Evolutionary conservation across 768 basidiomycete genomes (phyloP).

Genomic region (Mycena maculata): DNA sequence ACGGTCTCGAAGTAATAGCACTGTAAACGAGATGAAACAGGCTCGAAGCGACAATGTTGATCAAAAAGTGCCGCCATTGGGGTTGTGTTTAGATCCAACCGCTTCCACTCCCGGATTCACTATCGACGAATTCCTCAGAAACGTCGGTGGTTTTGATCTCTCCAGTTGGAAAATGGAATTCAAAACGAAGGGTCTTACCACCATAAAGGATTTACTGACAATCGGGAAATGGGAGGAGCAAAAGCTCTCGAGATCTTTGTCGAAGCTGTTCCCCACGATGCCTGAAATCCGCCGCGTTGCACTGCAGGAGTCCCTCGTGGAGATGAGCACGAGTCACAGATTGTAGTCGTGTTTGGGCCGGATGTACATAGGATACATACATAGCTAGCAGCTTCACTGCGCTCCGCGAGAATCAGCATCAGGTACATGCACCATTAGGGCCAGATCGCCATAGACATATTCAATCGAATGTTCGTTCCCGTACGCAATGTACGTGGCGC

Average conservation of each 20-base stretch:
- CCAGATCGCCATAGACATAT: conserved; percentile 47
- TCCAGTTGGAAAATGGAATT: not conserved
- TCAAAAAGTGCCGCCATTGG: too few species aligned
- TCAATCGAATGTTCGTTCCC: conserved; percentile 39
- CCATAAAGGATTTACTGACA: not conserved
- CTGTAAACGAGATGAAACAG: too few species aligned
- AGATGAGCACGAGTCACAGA: not conserved
- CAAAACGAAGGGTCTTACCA: not conserved
- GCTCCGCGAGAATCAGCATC: conserved; percentile 14
- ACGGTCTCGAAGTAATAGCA: too few species aligned
- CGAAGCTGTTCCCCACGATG: not conserved
- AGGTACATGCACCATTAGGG: conserved; percentile 24
- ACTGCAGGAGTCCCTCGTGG: not conserved
- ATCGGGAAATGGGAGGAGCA: conserved; percentile 1
- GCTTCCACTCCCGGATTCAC: too few species aligned
- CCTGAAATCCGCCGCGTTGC: conserved; percentile 1
- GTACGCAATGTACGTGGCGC: conserved; percentile 35
- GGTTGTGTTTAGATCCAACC: too few species aligned
- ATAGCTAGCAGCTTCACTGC: not conserved
- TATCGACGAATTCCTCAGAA: not conserved
- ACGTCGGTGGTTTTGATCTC: conserved; percentile 14
- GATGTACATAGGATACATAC: not conserved
- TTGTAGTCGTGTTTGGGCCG: not conserved
- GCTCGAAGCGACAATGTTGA: too few species aligned
- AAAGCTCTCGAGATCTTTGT: not conserved